Conservation (phyloP, 164 flowering plant genomes). For the Platanus orientalis region DNA sequence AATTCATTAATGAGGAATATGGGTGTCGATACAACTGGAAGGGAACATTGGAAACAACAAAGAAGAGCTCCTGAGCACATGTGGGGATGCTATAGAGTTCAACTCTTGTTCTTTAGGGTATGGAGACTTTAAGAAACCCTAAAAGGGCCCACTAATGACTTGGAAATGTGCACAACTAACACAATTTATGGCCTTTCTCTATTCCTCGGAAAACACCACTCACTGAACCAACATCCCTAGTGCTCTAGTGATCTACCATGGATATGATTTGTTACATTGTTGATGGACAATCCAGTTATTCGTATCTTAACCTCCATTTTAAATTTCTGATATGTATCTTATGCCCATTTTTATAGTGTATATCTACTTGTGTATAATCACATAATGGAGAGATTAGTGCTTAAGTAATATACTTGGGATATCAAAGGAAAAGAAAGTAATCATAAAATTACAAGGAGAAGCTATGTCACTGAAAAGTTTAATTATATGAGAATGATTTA, state of each 20-base stretch:
- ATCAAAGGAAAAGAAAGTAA: neutral
- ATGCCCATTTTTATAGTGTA: constrained; percentile 8
- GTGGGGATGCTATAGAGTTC: constrained; percentile 27
- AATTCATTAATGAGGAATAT: constrained; percentile 6
- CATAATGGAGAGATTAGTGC: neutral
- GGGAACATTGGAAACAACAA: neutral
- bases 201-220: constrained; percentile 9
- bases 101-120: constrained; percentile 18
- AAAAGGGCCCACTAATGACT: constrained; percentile 13
- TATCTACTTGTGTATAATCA: neutral
- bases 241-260: constrained; percentile 38
- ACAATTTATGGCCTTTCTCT: constrained; percentile 25
- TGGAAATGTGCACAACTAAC: constrained; percentile 20
- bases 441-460: neutral
- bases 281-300: constrained; percentile 12
- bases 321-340: constrained; percentile 4
- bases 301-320: constrained; percentile 9
- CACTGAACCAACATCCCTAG: constrained; percentile 39
- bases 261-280: constrained; percentile 30
- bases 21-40: constrained; percentile 29
- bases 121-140: neutral
- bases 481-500: neutral
- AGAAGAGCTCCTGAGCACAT: constrained; percentile 28
- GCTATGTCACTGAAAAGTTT: neutral
- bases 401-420: neutral